Evolutionary conservation across 305 asterid genomes (phyloP), one percentile per base, ranked within the genome.

Genomic region (Fraxinus ornus): DNA sequence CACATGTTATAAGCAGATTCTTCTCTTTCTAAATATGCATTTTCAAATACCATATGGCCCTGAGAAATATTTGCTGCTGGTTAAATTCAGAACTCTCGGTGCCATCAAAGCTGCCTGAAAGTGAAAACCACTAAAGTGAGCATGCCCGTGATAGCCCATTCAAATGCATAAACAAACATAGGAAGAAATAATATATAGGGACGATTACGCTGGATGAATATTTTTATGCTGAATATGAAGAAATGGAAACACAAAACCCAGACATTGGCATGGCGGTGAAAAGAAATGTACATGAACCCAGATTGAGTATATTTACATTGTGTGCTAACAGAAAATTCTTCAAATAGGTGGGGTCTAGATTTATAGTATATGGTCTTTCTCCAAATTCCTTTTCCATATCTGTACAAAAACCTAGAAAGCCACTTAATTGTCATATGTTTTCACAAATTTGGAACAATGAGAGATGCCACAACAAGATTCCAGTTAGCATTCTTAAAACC

Each of bases 101-200:
- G 97, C 98, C 91, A 91, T 93, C 91, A 95, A 85, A 82, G 98
- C 99, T 75, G 99, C 99, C 99, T 95, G 88, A 82, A 84, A 83
- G 49, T 15, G 62, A 47, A 70, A 71, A 81, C 15, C 32, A 30
- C 3, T 10, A 15, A 24, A 76, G 41, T 24, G 62, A 75, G 44
- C 68, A 80, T 21, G 41, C 22, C 57, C 35, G 26, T 30, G 52
- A 82, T 77, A 12, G 36, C 36, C 52, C 68, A 8, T 37, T 30
- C 19, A 55, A 81, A 44, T 55, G 68, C 30, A 21, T 6, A 17
- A n/a, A 22, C 70, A n/a, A 37, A 4, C 36, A 2, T 60, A 35
- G 62, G 68, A 0, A 12, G 79, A 49, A 70, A n/a, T 9, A 49
- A 10, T 44, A 26, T 32, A 17, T 4, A 76, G 64, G 10, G 30